Evolutionary conservation across 495 filamentous ascomycete species (phyloP).

Genomic region (Pyronema omphalodes): DNA sequence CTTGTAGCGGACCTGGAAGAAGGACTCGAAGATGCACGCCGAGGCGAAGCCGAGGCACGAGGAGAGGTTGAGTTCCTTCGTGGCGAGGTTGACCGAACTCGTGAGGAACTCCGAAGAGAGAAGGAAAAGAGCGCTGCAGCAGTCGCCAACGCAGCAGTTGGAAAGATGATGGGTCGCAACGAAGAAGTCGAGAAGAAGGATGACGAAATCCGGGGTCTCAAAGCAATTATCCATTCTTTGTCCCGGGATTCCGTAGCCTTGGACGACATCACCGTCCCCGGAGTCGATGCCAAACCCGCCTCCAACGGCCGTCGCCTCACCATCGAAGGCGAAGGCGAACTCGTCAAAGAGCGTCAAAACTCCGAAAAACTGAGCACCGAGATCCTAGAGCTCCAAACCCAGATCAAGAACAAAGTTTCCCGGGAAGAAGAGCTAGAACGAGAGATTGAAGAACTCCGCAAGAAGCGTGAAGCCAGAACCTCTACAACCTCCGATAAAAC

Average conservation of each 20-base stretch:
- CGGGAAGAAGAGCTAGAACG: conserved; percentile 84
- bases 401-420: conserved; percentile 47
- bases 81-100: conserved; percentile 87
- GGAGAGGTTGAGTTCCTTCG: conserved; percentile 92
- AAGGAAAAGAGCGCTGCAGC: conserved; percentile 65
- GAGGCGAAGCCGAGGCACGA: conserved; percentile 92
- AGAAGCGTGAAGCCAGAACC: conserved; percentile 12
- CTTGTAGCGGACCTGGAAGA: conserved; percentile 92
- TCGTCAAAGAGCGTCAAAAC: conserved; percentile 36
- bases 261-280: conserved; percentile 19
- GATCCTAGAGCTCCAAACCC: conserved; percentile 51
- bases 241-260: conserved; percentile 49
- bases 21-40: conserved; percentile 81
- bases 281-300: not conserved
- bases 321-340: conserved; percentile 29
- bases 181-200: conserved; percentile 85
- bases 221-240: conserved; percentile 92
- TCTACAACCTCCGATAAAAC: conserved; percentile 23
- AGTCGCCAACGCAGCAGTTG: conserved; percentile 34
- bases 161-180: conserved; percentile 30
- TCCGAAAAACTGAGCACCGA: conserved; percentile 56
- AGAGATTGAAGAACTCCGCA: conserved; percentile 44
- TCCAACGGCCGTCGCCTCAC: not conserved
- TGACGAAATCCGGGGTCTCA: conserved; percentile 89
- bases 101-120: conserved; percentile 73